A percentile compares a stretch with the other conserved stretches of the same genome.
These are phyloP conservation scores for Diplodia mutila DNA, from an alignment of 2,329 filamentous ascomycete genomes.

Conservation along the genomic window DNA sequence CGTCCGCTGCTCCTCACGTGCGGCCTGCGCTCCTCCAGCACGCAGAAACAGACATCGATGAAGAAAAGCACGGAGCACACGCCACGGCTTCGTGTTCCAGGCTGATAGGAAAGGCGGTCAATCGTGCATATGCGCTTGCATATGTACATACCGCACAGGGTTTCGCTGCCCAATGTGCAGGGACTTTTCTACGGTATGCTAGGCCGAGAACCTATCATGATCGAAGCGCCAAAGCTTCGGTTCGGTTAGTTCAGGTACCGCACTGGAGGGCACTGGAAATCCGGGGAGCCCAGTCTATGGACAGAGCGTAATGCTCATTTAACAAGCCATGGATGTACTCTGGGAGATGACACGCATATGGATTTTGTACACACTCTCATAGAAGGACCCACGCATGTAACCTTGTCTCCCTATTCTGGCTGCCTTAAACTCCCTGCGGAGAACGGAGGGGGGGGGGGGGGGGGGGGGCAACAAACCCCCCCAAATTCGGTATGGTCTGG, in stretches of 20 bases:
- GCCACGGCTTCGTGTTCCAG: neutral
- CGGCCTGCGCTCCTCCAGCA: neutral
- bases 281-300: conserved; percentile 2
- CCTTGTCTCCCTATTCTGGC: neutral
- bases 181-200: neutral
- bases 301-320: neutral
- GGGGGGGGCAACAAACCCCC: no score
- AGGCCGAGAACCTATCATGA: conserved; percentile 1
- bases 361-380: neutral
- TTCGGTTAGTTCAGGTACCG: conserved; percentile 6
- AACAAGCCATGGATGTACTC: neutral
- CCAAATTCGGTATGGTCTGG: no score
- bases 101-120: conserved; percentile 4
- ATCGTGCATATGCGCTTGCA: neutral
- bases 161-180: neutral
- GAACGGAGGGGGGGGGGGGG: no score
- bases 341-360: conserved; percentile 2
- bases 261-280: neutral
- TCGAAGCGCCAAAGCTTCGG: conserved; percentile 8
- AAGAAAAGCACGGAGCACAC: neutral
- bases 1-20: neutral
- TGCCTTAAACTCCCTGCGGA: neutral
- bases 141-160: neutral
- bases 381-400: neutral
- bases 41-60: neutral